These are phyloP conservation scores for Exophiala xenobiotica DNA, from an alignment of 2,329 filamentous ascomycete genomes.

Conservation along the genomic window DNA sequence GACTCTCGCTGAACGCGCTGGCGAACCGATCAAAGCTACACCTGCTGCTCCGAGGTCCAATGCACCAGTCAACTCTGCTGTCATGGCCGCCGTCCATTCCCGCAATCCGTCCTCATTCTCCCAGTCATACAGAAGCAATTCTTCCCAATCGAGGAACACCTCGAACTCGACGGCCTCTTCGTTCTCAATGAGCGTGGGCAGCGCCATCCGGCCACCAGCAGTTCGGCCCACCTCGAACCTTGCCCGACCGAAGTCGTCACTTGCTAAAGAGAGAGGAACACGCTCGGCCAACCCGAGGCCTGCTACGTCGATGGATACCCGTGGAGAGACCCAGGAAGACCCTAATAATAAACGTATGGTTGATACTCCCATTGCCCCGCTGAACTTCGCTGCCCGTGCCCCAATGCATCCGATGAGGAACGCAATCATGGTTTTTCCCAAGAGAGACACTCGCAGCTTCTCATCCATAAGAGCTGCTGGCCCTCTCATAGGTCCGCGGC, in stretches of 20 bases:
- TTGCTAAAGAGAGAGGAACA: conserved; percentile 51
- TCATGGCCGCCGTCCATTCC: conserved; percentile 49
- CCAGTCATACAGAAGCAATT: conserved; percentile 43
- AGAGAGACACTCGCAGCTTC: conserved; percentile 18
- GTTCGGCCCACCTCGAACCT: conserved; percentile 37
- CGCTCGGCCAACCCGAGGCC: conserved; percentile 43
- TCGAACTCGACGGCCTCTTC: conserved; percentile 48
- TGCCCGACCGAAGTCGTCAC: conserved; percentile 53
- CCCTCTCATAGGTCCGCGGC: neutral
- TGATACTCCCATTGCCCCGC: conserved; percentile 35
- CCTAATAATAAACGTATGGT: conserved; percentile 56
- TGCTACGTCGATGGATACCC: conserved; percentile 44
- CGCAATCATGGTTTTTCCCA: conserved; percentile 14
- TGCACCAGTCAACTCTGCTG: conserved; percentile 40
- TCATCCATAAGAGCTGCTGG: conserved; percentile 5
- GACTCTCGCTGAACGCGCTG: conserved; percentile 56
- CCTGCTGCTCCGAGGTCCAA: conserved; percentile 43
- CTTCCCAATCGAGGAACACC: conserved; percentile 44
- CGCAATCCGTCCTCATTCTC: conserved; percentile 39
- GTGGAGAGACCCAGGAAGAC: conserved; percentile 38
- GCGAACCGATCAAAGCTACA: conserved; percentile 49
- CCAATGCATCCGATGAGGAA: conserved; percentile 19
- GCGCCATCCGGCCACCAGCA: conserved; percentile 49
- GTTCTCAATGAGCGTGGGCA: conserved; percentile 60
- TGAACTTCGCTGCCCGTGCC: conserved; percentile 22